phyloP scores from a whole-genome alignment of 2,329 filamentous ascomycete species.

The Cercospora sesami region DNA sequence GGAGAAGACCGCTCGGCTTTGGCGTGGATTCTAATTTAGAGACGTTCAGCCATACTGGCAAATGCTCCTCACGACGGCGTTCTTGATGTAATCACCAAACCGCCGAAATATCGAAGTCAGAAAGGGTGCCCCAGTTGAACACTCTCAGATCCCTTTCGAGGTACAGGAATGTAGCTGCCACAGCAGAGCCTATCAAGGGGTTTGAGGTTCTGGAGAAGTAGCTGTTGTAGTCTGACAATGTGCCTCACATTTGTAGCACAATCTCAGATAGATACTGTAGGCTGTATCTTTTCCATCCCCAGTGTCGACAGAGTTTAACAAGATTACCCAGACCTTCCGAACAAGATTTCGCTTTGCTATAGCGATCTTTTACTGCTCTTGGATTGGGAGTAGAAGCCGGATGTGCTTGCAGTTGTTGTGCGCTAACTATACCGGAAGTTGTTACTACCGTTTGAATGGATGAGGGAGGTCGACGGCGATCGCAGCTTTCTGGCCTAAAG shows the following conservation, averaged over 20 bases:
- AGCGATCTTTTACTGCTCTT: too few species aligned
- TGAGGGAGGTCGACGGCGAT: not conserved
- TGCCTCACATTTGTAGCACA: too few species aligned
- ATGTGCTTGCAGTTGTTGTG: too few species aligned
- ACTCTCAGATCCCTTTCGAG: too few species aligned
- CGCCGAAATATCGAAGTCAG: not conserved
- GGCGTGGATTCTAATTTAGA: not conserved
- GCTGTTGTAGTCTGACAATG: too few species aligned
- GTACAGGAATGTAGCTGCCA: too few species aligned
- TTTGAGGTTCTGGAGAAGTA: too few species aligned
- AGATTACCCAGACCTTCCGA: not conserved
- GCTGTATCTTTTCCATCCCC: not conserved
- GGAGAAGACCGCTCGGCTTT: not conserved
- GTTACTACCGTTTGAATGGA: not conserved
- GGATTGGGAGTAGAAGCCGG: too few species aligned
- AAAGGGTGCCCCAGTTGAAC: not conserved
- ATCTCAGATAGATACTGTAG: too few species aligned
- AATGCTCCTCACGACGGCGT: not conserved
- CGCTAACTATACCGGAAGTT: not conserved
- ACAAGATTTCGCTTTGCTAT: too few species aligned
- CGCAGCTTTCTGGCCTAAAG: not conserved
- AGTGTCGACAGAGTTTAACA: not conserved
- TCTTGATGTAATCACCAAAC: fast-evolving
- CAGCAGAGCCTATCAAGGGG: too few species aligned
- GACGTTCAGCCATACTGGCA: not conserved